Conservation (phyloP, 2,329 filamentous ascomycete genomes). For the Talaromyces albobiverticillius region DNA sequence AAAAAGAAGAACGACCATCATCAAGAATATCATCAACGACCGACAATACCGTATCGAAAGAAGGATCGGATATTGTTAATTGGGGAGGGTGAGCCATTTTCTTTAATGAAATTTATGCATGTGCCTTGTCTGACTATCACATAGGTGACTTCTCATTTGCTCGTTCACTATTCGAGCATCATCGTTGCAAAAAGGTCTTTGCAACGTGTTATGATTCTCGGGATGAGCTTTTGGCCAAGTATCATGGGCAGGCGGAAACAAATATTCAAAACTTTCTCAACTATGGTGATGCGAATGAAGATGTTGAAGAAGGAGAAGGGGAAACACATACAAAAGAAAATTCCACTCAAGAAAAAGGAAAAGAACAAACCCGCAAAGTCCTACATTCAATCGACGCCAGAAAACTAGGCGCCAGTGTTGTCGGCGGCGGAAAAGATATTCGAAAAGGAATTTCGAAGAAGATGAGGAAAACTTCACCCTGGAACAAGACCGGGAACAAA, state of each 20-base stretch:
- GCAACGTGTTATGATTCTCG: slow-evolving; percentile 47
- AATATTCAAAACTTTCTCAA: slow-evolving; percentile 51
- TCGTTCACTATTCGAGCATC: slow-evolving; percentile 39
- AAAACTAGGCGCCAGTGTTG: slow-evolving; percentile 35
- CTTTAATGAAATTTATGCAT: background rate
- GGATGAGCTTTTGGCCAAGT: slow-evolving; percentile 62
- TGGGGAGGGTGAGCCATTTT: slow-evolving; percentile 40
- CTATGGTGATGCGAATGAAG: background rate
- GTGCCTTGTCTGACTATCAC: background rate
- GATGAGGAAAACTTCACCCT: slow-evolving; percentile 20
- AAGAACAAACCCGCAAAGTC: slow-evolving; percentile 25
- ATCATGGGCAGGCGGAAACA: slow-evolving; percentile 61
- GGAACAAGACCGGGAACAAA: background rate
- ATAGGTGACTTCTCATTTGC: slow-evolving; percentile 50
- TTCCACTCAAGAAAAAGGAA: background rate
- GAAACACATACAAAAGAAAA: background rate
- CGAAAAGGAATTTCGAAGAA: slow-evolving; percentile 39
- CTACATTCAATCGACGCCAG: slow-evolving; percentile 44
- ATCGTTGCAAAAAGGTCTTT: slow-evolving; percentile 39
- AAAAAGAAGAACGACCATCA: slow-evolving; percentile 9
- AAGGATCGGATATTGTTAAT: slow-evolving; percentile 43
- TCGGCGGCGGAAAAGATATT: slow-evolving; percentile 42
- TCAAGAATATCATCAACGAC: slow-evolving; percentile 19
- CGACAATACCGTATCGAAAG: slow-evolving; percentile 39
- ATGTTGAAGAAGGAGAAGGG: background rate